These are phyloP conservation scores for Myxozyma vanderwaltii DNA, from an alignment of 805 yeast species.

Conservation along the genomic window DNA sequence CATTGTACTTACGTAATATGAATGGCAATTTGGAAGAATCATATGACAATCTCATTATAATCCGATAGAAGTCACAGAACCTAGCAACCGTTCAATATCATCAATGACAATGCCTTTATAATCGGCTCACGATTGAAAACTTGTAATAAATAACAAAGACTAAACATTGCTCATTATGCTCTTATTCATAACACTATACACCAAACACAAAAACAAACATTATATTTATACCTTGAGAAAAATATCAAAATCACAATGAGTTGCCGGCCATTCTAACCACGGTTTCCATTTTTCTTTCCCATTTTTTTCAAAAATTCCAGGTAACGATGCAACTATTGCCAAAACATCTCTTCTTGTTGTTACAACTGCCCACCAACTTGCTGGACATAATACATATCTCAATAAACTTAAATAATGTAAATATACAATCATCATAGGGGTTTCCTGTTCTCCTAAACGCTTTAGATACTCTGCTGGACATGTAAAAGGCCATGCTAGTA, in stretches of 20 bases:
- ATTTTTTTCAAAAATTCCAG: not conserved
- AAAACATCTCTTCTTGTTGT: constrained; percentile 13
- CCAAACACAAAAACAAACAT: no score
- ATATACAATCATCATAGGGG: constrained; percentile 6
- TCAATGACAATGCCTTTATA: no score
- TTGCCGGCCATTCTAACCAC: constrained; percentile 15
- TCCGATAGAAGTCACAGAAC: no score
- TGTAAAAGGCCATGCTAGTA: constrained; percentile 16
- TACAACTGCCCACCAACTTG: constrained; percentile 15
- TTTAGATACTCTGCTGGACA: constrained; percentile 3
- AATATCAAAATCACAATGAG: constrained; percentile 13
- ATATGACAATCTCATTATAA: no score
- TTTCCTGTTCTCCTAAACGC: constrained; percentile 5
- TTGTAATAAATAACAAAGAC: no score
- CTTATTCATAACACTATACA: no score
- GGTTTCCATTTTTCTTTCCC: constrained; percentile 10
- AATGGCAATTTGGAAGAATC: no score
- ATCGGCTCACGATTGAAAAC: no score
- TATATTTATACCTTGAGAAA: not conserved
- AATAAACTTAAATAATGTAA: constrained; percentile 13
- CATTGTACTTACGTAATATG: not conserved
- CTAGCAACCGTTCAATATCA: no score
- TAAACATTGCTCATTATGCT: no score
- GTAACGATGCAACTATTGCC: constrained; percentile 7
- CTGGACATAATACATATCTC: constrained; percentile 1